Percentiles rank a stretch among this genome's conserved stretches.
These are phyloP conservation scores for Tephrocybe sp. DNA, from an alignment of 768 basidiomycete species.

Conservation along the genomic window DNA sequence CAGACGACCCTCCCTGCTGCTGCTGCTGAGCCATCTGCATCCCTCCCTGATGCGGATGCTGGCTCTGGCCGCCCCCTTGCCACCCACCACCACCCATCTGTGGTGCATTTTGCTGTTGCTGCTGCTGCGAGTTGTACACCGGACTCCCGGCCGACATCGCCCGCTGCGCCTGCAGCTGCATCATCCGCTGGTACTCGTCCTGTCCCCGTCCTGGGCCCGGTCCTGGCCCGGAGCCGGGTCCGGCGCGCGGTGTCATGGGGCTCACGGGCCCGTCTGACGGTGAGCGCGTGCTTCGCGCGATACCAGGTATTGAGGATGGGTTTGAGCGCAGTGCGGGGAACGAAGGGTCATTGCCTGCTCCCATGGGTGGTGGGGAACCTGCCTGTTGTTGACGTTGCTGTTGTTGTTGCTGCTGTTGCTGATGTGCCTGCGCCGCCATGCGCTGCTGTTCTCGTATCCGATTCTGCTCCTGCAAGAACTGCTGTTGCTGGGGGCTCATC, in stretches of 20 bases:
- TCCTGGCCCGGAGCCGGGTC: background rate
- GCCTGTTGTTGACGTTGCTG: slow-evolving; percentile 32
- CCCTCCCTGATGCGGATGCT: slow-evolving; percentile 28
- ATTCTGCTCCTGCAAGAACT: slow-evolving; percentile 21
- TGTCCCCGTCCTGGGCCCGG: slow-evolving; percentile 23
- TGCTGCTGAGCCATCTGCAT: slow-evolving; percentile 23
- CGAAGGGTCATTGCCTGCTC: slow-evolving; percentile 33
- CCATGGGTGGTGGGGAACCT: slow-evolving; percentile 45
- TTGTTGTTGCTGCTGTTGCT: slow-evolving; percentile 31
- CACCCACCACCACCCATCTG: slow-evolving; percentile 11
- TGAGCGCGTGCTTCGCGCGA: slow-evolving; percentile 71
- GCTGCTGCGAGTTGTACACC: slow-evolving; percentile 26
- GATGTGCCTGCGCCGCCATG: slow-evolving; percentile 19
- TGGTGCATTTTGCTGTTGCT: slow-evolving; percentile 4
- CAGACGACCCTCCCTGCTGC: slow-evolving; percentile 19
- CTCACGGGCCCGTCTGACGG: slow-evolving; percentile 63
- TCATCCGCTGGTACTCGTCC: slow-evolving; percentile 58
- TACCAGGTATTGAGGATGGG: slow-evolving; percentile 56
- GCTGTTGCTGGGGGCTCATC: slow-evolving; percentile 29
- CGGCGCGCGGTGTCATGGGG: slow-evolving; percentile 45
- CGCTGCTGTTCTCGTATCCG: slow-evolving; percentile 15
- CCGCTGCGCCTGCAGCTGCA: slow-evolving; percentile 40
- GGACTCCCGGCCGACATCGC: slow-evolving; percentile 33
- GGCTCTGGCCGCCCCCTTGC: slow-evolving; percentile 22
- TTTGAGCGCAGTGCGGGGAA: slow-evolving; percentile 57